Evolutionary conservation across 2,329 filamentous ascomycete genomes (phyloP), one percentile per base, ranked within the genome.

Genomic region (Claviceps pusilla): DNA sequence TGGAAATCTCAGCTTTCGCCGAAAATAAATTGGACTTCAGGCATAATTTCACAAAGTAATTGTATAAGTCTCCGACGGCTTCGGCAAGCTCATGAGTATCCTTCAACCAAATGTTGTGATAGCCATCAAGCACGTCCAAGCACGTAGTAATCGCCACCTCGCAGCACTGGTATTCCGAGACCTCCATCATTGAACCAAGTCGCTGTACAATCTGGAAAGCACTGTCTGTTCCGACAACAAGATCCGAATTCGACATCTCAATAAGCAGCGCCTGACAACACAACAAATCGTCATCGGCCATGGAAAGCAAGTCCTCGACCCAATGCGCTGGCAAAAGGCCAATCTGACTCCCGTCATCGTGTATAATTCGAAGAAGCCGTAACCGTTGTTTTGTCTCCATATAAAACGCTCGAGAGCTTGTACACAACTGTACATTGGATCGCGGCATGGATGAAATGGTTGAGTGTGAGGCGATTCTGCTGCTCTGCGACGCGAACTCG

Each of bases 1-100:
- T 73, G 1, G 76, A 73, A 52, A 82, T 79, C 58, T 90, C 83
- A 1, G 85, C 79, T 55, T 73, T 76, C 2, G 82, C 71, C 0
- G 91, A 94, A 50, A 89, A 76, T 42, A 86, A 76, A 48, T 83
- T 82, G 48, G 79, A 83, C 6, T 78, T 76, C 31, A 95, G 69
- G 35, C 83, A 79, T 19, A 76, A 76, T 53, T 80, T 79, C 49
- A 89, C 77, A 59, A 93, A 84, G 72, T 89, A 88, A 48, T 78
- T 71, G 66, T 97, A 97, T 24, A 96, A 71, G 57, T 94, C 84
- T 24, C 82, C 78, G 3, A 84, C 87, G 45, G 78, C 75, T 3
- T 79, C 77, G n/a, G 76, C 76, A 3, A 95, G 71, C 1, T 80
- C 73, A 39, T 77, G 76, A 28, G 74, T 71, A 45, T 77, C 73